These are phyloP conservation scores for Hordeum vulgare DNA, from an alignment of 176 grass and related monocot species.

Conservation along the genomic window DNA sequence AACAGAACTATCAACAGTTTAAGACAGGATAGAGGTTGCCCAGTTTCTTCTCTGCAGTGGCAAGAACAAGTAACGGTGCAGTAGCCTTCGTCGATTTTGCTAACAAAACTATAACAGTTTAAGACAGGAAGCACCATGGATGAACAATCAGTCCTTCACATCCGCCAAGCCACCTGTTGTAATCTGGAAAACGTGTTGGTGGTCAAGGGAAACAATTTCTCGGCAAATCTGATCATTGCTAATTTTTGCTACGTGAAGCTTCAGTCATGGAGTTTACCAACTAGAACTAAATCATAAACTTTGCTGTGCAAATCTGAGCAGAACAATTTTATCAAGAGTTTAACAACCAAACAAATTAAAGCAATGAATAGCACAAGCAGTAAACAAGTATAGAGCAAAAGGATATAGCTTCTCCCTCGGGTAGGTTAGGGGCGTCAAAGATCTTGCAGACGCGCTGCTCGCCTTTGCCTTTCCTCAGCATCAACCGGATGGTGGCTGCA, in stretches of 20 bases:
- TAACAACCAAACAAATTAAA: neutral
- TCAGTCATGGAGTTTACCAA: neutral
- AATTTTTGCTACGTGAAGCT: neutral
- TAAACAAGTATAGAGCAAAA: slow-evolving; percentile 21
- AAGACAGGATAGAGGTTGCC: neutral
- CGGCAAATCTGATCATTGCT: neutral
- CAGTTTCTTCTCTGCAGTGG: neutral
- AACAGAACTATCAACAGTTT: neutral
- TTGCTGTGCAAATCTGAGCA: neutral
- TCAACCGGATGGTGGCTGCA: slow-evolving; percentile 63
- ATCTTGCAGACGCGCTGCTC: slow-evolving; percentile 90
- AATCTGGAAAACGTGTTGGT: slow-evolving; percentile 77
- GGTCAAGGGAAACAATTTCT: slow-evolving; percentile 46
- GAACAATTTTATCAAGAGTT: neutral
- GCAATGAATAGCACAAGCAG: neutral
- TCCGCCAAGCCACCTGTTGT: slow-evolving; percentile 71
- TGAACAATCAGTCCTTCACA: slow-evolving; percentile 65
- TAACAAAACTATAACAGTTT: slow-evolving; percentile 10
- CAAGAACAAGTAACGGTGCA: slow-evolving; percentile 1
- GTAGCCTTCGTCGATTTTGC: neutral
- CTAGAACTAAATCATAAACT: neutral
- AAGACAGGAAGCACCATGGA: slow-evolving; percentile 2
- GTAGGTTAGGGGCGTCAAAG: slow-evolving; percentile 89
- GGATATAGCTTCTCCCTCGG: slow-evolving; percentile 92
- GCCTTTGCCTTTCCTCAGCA: slow-evolving; percentile 95